Evolutionary conservation across 495 filamentous ascomycete species (phyloP), one percentile per base, ranked within the genome.

Genomic region (Talaromyces borbonicus): DNA sequence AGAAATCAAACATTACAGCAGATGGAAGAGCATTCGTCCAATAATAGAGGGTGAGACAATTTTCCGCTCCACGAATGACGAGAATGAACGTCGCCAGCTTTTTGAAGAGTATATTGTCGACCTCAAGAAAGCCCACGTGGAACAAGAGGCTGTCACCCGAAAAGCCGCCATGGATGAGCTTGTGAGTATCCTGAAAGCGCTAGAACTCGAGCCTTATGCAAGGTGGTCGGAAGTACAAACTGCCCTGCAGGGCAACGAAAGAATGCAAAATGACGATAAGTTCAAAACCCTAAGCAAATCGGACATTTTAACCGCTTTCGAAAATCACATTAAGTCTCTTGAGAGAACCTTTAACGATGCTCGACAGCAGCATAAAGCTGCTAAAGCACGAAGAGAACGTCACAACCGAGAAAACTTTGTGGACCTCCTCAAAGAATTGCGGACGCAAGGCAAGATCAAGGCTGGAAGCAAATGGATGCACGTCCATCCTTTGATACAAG

Each of bases 1-100:
- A 55, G 92, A 97, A 68, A 97, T 99, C 60, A 93, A 90, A 66
- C 81, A 95, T 54, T 97, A 95, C 65, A 96, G 90, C 48, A 84
- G 90, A 46, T 98, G 93, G 93, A 96, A 87, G 74, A 96, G 85
- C 24, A 90, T 90, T 47, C 82, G 86, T 32, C 89, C 88, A 14
- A 95, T 95, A 41, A 92, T 98, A 56, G 86, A 96, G 63, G 85
- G 84, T 40, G 92, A 98, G 71, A 89, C 87, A 19, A 93, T 90
- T 47, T 98, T 96, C 69, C 81, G 87, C 49, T 87, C 89, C 25
- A 87, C 90, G 27, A 83, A 83, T 55, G 76, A 92, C 57, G 92
- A 98, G 52, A 76, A 75, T 51, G 92, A 97, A 65, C 81, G 92
- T 47, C 85, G 85, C 33, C 85, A 88, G 61, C 75, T 98, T 35